Base-by-base conservation (phyloP, 129 eudicot species). In the Gnaphalium uliginosum region DNA sequence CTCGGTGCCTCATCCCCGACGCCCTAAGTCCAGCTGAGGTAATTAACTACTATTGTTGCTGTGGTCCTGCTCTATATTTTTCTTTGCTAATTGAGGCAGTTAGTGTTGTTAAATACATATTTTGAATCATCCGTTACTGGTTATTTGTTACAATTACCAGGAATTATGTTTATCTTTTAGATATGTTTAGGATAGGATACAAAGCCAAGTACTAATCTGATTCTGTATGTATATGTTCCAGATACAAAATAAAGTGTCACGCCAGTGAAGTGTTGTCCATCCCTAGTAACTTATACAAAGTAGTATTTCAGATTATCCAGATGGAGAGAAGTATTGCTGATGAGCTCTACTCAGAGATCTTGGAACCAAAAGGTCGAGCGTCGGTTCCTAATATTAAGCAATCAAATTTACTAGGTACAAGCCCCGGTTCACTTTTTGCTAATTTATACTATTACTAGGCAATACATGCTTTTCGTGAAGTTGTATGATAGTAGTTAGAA, bases 271-370 rank as follows among this genome's bases (percentile, higher is more conserved):
- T 73, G 26, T 37, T 58, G 39, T 37, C 58, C 68, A 32, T 72
- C 24, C 19, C 43, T 41, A 33, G 2, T 43, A 27, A 75, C 71
- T n/a, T 11, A 43, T 2, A 10, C 13, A 3, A 41, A 8, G 23
- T 74, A 35, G 37, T 46, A 1, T 15, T 35, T 66, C n/a, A n/a
- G n/a, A n/a, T n/a, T n/a, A n/a, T n/a, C n/a, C 64, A 73, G 80
- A 80, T 84, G 88, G 70, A 78, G 18, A 57, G 64, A n/a, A 76
- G 80, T 76, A 53, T 84, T 19, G 70, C 85, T 66, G 76, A 71
- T 77, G 80, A 84, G 75, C 85, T 84, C 23, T 84, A 84, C 71
- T 77, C 88, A 27, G 81, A 84, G 8, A 73, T 81, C 57, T 54
- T 51, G 53, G 23, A 41, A 62, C 73, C 85, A 63, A 74, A 66